Evolutionary conservation across 2,329 filamentous ascomycete species (phyloP).

Genomic region (Colletotrichum brevisporum): DNA sequence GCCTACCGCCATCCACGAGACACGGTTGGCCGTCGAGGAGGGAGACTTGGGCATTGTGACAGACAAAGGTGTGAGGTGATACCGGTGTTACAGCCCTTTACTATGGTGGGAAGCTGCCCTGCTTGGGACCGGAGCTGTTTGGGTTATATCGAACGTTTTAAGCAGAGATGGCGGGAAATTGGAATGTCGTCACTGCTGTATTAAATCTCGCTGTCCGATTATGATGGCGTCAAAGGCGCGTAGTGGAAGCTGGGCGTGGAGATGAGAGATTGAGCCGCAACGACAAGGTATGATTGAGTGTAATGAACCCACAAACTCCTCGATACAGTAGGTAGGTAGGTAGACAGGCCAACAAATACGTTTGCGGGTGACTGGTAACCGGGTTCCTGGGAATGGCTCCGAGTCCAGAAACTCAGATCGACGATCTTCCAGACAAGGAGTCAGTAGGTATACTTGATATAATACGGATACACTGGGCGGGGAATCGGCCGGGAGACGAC

Average conservation of each 20-base stretch:
- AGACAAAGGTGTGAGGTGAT: background rate
- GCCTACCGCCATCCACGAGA: constrained; percentile 46
- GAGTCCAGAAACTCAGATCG: constrained; percentile 23
- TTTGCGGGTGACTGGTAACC: constrained; percentile 3
- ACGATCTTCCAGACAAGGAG: constrained; percentile 11
- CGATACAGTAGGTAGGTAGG: background rate
- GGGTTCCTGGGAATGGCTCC: constrained; percentile 29
- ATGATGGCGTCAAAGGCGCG: background rate
- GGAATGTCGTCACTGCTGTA: constrained; percentile 7
- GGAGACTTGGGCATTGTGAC: constrained; percentile 40
- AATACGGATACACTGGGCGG: background rate
- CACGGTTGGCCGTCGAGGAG: constrained; percentile 42
- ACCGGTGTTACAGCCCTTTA: background rate
- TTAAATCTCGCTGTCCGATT: background rate
- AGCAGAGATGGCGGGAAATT: background rate
- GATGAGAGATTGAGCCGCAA: constrained; percentile 3
- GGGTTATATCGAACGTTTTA: background rate
- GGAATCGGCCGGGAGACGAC: too few relatives aligned
- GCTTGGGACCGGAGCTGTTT: background rate
- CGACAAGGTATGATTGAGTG: background rate
- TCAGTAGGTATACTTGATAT: constrained; percentile 28
- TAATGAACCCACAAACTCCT: background rate
- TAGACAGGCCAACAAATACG: background rate
- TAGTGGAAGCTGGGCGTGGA: background rate
- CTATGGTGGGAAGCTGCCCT: background rate